A percentile compares a stretch with the other conserved stretches of the same genome.
Conservation (phyloP, 2,329 filamentous ascomycete species). For the Fusarium nanum region DNA sequence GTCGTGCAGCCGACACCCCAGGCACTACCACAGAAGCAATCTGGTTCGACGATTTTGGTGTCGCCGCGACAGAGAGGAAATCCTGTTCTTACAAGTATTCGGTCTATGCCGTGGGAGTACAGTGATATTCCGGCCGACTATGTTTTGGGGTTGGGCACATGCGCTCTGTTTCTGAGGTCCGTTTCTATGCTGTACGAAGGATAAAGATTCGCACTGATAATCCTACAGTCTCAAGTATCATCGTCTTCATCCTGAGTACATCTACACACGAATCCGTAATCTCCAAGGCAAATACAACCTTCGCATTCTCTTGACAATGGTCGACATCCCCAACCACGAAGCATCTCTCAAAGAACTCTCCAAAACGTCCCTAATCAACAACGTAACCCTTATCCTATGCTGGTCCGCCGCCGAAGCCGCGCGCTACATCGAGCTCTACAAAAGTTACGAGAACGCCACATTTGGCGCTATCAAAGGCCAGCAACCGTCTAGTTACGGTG, state of each 20-base stretch:
- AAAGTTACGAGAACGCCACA: conserved; percentile 87
- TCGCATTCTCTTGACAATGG: conserved; percentile 87
- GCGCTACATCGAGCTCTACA: conserved; percentile 93
- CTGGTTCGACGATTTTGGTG: conserved; percentile 85
- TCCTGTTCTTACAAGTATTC: conserved; percentile 85
- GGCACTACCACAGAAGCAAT: conserved; percentile 72
- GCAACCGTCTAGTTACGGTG: conserved; percentile 84
- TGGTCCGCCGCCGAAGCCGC: conserved; percentile 96
- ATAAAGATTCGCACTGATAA: background rate
- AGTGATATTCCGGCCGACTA: conserved; percentile 97
- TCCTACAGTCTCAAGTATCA: conserved; percentile 87
- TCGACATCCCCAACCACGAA: conserved; percentile 95
- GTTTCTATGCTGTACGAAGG: fast-evolving
- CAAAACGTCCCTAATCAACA: conserved; percentile 92
- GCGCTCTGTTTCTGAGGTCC: conserved; percentile 84
- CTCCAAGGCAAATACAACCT: conserved; percentile 88
- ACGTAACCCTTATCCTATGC: conserved; percentile 89
- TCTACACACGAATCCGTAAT: conserved; percentile 90
- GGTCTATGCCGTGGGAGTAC: conserved; percentile 92
- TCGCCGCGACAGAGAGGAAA: conserved; percentile 96
- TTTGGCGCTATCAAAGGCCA: conserved; percentile 86
- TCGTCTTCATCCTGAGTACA: conserved; percentile 95
- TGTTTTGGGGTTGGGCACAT: conserved; percentile 86
- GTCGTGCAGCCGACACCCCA: conserved; percentile 91
- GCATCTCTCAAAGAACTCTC: conserved; percentile 88